These are phyloP conservation scores for Tetragonia tetragonoides DNA, from an alignment of 148 eudicot genomes.

Conservation along the genomic window DNA sequence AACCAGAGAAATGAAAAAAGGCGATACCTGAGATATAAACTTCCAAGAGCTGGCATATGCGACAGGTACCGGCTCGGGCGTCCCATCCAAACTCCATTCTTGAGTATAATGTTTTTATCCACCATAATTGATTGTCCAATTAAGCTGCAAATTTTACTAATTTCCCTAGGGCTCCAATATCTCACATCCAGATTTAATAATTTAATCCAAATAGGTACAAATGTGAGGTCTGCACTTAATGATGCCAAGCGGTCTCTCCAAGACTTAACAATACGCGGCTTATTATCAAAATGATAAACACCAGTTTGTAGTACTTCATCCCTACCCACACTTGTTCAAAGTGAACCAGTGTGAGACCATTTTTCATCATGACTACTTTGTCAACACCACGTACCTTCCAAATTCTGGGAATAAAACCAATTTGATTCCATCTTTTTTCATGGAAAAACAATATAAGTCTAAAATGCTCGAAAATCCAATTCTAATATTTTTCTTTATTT, in stretches of 20 bases:
- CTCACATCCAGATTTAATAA: neutral
- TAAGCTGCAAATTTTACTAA: neutral
- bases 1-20: too few species aligned
- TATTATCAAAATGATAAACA: neutral
- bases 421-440: too few species aligned
- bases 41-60: too few species aligned
- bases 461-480: too few species aligned
- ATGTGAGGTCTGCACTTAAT: neutral
- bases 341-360: neutral
- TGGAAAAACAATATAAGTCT: too few species aligned
- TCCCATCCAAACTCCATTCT: too few species aligned
- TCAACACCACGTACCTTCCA: too few species aligned
- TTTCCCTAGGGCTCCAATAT: neutral
- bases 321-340: neutral
- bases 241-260: neutral
- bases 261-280: neutral
- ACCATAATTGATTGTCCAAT: neutral
- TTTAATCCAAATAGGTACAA: neutral
- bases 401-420: too few species aligned
- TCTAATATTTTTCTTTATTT: too few species aligned
- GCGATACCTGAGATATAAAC: too few species aligned
- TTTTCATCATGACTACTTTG: neutral
- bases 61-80: too few species aligned
- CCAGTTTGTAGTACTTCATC: neutral
- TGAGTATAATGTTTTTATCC: neutral